Evolutionary conservation across 2,329 filamentous ascomycete genomes (phyloP), one percentile per base, ranked within the genome.

Genomic region (Cordyceps militaris): DNA sequence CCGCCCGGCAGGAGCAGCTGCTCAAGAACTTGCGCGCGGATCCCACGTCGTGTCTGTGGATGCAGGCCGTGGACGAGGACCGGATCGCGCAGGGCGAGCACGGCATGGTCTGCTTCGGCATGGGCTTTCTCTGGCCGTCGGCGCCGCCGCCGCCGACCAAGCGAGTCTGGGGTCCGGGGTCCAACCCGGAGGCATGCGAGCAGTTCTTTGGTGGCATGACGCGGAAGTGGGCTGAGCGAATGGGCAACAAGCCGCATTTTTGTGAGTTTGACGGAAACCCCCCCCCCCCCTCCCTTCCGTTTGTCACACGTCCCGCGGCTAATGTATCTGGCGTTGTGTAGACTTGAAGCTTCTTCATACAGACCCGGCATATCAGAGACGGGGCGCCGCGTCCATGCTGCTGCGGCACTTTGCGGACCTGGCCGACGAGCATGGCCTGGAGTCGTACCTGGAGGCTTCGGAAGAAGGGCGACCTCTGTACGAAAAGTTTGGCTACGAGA

Each of bases 341-440:
- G 72, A 74, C 55, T 61, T 75, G 3, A 70, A 71, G 48, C 64
- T 72, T 1, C 64, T 75, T 34, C 70, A 74, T 43, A 75, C 73
- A 2, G 66, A 72, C 47, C 67, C 72, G 1, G 66, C 67, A 14
- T 70, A 73, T 56, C 71, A 73, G 48, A 65, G 66, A 47, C 68
- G 69, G 7, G 73, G 73, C 5, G 69, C 69, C 13, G 72, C 64
- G 2, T 63, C 64, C 21, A 61, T 73, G 62, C 61, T 74, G 59
- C 56, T 76, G 47, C 58, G 66, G 30, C 71, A 68, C 66, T 68
- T 68, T 3, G 63, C 67, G n/a, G 65, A 66, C 9, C 67, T 74
- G 61, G 71, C 73, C 16, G 71, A 73, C 49, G 59, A 66, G 10
- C 66, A 73, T 2, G 67, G 69, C 5, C 57, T 75, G n/a, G 66